Percentiles rank a stretch among this genome's conserved stretches.
These are phyloP conservation scores for Vigna nakashimae DNA, from an alignment of 306 rosid genomes.

Conservation along the genomic window DNA sequence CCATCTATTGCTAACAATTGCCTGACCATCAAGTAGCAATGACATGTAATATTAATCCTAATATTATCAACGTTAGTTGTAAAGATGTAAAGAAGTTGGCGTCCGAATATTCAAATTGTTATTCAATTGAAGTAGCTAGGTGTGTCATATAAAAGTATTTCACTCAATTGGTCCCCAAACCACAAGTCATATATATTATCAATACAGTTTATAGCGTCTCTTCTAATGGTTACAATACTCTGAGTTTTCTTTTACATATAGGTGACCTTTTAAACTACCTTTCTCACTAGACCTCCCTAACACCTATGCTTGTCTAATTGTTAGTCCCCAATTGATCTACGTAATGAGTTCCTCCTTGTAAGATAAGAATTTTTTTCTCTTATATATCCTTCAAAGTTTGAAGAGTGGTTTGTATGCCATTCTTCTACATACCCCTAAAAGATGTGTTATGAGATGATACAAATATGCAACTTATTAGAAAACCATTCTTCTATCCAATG, in stretches of 20 bases:
- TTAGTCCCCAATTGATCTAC: not conserved
- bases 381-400: not conserved
- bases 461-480: not conserved
- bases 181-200: not conserved
- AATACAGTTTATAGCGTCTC: not conserved
- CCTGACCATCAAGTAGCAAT: not conserved
- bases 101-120: not conserved
- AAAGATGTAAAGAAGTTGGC: conserved; percentile 18
- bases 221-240: not conserved
- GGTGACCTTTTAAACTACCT: not conserved
- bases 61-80: conserved; percentile 2
- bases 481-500: too few relatives aligned
- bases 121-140: conserved; percentile 1
- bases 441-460: not conserved
- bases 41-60: conserved; percentile 11
- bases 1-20: conserved; percentile 17
- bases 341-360: not conserved
- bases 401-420: not conserved
- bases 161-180: not conserved
- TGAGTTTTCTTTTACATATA: not conserved
- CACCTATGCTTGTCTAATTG: not conserved
- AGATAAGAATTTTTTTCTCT: not conserved
- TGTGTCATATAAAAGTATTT: conserved; percentile 2
- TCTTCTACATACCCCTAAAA: not conserved
- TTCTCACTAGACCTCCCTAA: not conserved